Evolutionary conservation across 2,329 filamentous ascomycete species (phyloP), one percentile per base, ranked within the genome.

Genomic region (Rhinocladiella similis): DNA sequence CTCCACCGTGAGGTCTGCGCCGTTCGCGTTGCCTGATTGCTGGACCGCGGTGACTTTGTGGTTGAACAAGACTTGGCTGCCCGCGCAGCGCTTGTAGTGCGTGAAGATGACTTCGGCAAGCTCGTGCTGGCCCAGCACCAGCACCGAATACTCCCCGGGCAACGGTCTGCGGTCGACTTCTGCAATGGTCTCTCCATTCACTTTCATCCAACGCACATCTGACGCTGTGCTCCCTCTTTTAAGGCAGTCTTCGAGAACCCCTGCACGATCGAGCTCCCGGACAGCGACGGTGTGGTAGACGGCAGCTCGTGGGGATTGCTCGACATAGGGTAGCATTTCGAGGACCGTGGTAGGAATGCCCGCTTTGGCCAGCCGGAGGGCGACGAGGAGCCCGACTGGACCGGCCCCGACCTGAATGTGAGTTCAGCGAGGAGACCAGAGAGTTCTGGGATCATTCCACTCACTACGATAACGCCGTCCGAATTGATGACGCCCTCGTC

Each of bases 271-370:
- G 54, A 77, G 69, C 12, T 75, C 69, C 0, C 72, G 70, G 38
- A 74, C 73, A 0, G 74, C 70, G 1, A 70, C 68, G 7, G 74
- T 72, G 56, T 74, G 70, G 55, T 77, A 75, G 2, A 74, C 72
- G 57, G 75, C 74, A 53, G 75, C 74, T 47, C 73, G 70, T 13
- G 75, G 73, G 5, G 70, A 70, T 5, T 66, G 64, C 49, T 68
- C 64, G 36, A 70, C 62, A 16, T 55, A 52, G 1, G 63, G 53
- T 57, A 56, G 62, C 10, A 57, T 62, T 57, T 68, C 69, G 33
- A 75, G 56, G 35, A 75, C 60, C n/a, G 59, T 61, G 42, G 70
- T 69, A 12, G 66, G 62, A 6, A 73, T 67, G 10, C 63, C 50
- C 1, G 68, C 67, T 55, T 70, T 66, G 2, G 66, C 62, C 38